Evolutionary conservation across 805 yeast genomes (phyloP).

Genomic region (Jamesozyma jinghongensis): DNA sequence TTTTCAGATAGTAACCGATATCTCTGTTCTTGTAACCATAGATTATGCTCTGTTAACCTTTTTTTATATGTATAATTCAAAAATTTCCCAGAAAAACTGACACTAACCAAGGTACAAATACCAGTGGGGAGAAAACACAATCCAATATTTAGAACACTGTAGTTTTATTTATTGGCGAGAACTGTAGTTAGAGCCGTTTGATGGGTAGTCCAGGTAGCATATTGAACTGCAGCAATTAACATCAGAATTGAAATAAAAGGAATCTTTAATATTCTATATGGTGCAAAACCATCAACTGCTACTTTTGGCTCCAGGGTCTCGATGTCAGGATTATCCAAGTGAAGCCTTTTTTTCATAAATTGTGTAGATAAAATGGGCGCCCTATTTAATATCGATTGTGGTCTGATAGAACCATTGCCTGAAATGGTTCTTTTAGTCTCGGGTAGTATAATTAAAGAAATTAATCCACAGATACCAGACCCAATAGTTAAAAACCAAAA

Average conservation of each 20-base stretch:
- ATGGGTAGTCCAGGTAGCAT: slow-evolving; percentile 62
- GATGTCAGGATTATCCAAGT: slow-evolving; percentile 27
- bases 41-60: slow-evolving; percentile 13
- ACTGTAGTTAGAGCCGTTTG: slow-evolving; percentile 56
- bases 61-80: slow-evolving; percentile 38
- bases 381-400: slow-evolving; percentile 34
- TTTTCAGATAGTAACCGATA: slow-evolving; percentile 12
- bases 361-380: slow-evolving; percentile 37
- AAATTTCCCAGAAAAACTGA: slow-evolving; percentile 47
- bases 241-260: slow-evolving; percentile 41
- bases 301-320: slow-evolving; percentile 21
- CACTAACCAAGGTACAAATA: slow-evolving; percentile 52
- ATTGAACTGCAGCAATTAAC: slow-evolving; percentile 52
- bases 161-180: slow-evolving; percentile 41
- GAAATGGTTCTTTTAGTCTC: slow-evolving; percentile 67
- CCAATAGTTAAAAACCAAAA: slow-evolving; percentile 68
- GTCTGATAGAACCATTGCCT: slow-evolving; percentile 63
- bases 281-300: slow-evolving; percentile 26
- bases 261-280: slow-evolving; percentile 37
- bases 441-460: slow-evolving; percentile 43
- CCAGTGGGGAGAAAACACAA: slow-evolving; percentile 71
- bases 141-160: slow-evolving; percentile 52
- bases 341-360: slow-evolving; percentile 15
- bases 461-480: slow-evolving; percentile 38
- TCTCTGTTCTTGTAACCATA: slow-evolving; percentile 16